Evolutionary conservation across 176 grass and related monocot species (phyloP), one percentile per base, ranked within the genome.

Genomic region (Aegilops umbellulata): DNA sequence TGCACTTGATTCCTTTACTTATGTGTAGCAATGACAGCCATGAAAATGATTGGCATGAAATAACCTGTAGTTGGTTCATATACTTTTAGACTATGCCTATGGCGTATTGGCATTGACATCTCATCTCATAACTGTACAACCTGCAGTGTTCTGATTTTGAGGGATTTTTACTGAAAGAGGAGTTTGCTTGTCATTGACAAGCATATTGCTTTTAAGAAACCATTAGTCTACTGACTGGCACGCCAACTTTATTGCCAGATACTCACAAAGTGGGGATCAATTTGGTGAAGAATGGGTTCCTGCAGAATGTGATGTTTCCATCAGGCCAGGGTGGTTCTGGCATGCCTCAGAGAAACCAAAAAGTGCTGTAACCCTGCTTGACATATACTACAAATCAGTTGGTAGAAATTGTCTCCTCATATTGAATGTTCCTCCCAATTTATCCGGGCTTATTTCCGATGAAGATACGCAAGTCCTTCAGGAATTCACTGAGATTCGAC

Each of bases 341-440:
- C 96, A 95, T 74, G 76, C 79, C 17, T 92, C 90, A 46, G 69
- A 98, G 85, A 90, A 88, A 84, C 96, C 96, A 29, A 98, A 95
- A 87, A 87, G 27, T 27, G 93, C 76, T 4, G 42, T 76, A 81
- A 87, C 31, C 26, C 74, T 98, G 11, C 96, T 98, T 62, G 91
- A 94, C 47, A 95, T 98, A 89, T 98, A 95, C 76, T 98, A 98
- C 79, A 95, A 94, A 81, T 98, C 94, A 60, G 93, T 98, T 66
- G 96, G 96, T 69, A 87, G 96, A 79, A 98, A 98, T 71, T 98
- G 96, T 82, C 92, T 95, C 35, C 87, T 98, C 83, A 92, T 95
- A 76, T 32, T 98, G 81, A 98, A 98, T 84, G 94, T 95, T 65
- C 96, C 96, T 60, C 96, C 93, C 51, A 98, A 98, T 88, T 89